These are phyloP conservation scores for Microbotryum silenes-acaulis DNA, from an alignment of 1,284 basidiomycete species.

Conservation along the genomic window DNA sequence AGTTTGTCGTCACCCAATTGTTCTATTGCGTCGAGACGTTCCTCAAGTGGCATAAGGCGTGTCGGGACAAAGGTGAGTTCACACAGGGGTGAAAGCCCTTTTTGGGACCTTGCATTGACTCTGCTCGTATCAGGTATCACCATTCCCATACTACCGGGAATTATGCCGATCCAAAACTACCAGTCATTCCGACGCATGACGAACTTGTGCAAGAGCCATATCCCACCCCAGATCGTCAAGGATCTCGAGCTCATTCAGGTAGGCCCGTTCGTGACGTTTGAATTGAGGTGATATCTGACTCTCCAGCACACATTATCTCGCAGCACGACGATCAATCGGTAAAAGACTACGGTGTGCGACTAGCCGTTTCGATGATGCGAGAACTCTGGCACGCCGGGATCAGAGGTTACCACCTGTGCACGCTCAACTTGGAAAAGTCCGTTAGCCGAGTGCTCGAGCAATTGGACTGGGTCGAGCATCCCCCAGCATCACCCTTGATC, in stretches of 20 bases:
- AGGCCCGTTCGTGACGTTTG: constrained; percentile 9
- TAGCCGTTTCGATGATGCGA: constrained; percentile 40
- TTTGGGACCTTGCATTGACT: not conserved
- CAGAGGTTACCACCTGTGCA: constrained; percentile 87
- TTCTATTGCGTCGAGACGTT: constrained; percentile 87
- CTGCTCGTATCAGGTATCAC: constrained; percentile 54
- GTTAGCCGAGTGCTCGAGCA: constrained; percentile 77
- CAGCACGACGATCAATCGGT: constrained; percentile 38
- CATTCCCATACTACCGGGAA: constrained; percentile 88
- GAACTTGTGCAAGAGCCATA: constrained; percentile 70
- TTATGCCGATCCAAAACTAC: constrained; percentile 97
- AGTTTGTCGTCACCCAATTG: constrained; percentile 93
- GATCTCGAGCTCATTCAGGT: constrained; percentile 79
- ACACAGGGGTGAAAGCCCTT: too few relatives aligned
- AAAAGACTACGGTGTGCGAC: constrained; percentile 42
- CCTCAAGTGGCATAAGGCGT: constrained; percentile 71
- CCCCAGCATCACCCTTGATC: too few relatives aligned
- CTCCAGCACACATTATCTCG: not conserved
- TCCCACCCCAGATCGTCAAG: constrained; percentile 73
- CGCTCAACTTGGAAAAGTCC: constrained; percentile 94
- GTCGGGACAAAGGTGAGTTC: constrained; percentile 53
- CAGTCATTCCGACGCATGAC: constrained; percentile 92
- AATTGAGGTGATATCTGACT: constrained; percentile 32
- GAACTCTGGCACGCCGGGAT: constrained; percentile 52
- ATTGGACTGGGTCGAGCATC: constrained; percentile 54